phyloP scores from a whole-genome alignment of 495 filamentous ascomycete species.

The Aspergillus hancockii region DNA sequence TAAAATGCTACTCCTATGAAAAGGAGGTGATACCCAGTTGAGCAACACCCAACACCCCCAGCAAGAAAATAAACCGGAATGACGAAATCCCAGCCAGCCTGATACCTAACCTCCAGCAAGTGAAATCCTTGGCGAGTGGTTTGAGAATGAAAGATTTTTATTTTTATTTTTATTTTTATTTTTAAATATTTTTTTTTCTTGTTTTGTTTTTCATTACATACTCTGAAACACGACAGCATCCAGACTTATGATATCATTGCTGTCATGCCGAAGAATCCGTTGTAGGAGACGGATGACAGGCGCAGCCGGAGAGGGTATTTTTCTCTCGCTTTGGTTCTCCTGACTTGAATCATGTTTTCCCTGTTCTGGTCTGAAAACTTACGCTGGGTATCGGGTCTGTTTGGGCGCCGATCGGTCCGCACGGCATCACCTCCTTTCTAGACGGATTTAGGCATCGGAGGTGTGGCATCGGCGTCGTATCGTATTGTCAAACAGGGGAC shows the following conservation, averaged over 20 bases:
- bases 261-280: neutral
- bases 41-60: conserved; percentile 2
- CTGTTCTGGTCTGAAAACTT: neutral
- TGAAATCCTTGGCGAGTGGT: neutral
- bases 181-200: neutral
- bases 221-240: neutral
- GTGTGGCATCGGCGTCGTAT: conserved; percentile 7
- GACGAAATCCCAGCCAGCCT: neutral
- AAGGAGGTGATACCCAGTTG: neutral
- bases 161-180: neutral
- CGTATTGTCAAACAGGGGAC: conserved; percentile 6
- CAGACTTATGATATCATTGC: neutral
- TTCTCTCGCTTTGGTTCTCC: neutral
- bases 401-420: conserved; percentile 9
- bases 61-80: conserved; percentile 5
- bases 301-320: neutral
- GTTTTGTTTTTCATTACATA: neutral
- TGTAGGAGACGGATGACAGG: neutral
- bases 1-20: neutral
- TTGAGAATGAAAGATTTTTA: neutral
- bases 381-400: neutral
- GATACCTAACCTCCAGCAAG: neutral
- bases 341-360: neutral
- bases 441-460: neutral
- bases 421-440: neutral